These are phyloP conservation scores for Stenogyne calaminthoides DNA, from an alignment of 305 asterid genomes.

Conservation along the genomic window DNA sequence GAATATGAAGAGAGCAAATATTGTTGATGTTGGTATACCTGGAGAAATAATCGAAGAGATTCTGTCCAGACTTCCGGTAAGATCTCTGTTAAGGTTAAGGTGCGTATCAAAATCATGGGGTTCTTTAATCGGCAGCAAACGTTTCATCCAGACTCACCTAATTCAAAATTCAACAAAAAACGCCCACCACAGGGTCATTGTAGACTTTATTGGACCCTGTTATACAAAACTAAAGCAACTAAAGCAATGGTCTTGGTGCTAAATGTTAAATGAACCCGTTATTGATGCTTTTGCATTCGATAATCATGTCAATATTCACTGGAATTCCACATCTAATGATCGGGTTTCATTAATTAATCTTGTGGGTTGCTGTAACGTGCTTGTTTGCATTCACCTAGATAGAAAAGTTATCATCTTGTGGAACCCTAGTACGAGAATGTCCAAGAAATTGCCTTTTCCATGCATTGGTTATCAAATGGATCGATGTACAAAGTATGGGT, in stretches of 20 bases:
- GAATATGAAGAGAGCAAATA: too few relatives aligned
- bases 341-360: neutral
- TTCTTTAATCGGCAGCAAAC: conserved; percentile 36
- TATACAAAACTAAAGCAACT: too few relatives aligned
- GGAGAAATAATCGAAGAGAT: conserved; percentile 44
- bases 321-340: too few relatives aligned
- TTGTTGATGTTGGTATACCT: neutral
- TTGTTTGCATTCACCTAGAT: conserved; percentile 26
- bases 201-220: neutral
- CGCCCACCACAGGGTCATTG: conserved; percentile 30
- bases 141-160: conserved; percentile 36
- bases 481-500: too few relatives aligned
- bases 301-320: too few relatives aligned
- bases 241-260: conserved; percentile 4
- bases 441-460: conserved; percentile 24
- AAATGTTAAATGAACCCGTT: conserved; percentile 18
- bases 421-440: conserved; percentile 35
- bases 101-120: conserved; percentile 52
- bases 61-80: conserved; percentile 41
- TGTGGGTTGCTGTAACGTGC: conserved; percentile 54
- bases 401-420: conserved; percentile 1
- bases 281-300: too few relatives aligned
- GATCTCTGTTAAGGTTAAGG: conserved; percentile 46
- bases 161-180: conserved; percentile 18
- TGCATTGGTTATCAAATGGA: too few relatives aligned